Base-by-base conservation (phyloP, 2,329 filamentous ascomycete genomes). In the Clonostachys rhizophaga region DNA sequence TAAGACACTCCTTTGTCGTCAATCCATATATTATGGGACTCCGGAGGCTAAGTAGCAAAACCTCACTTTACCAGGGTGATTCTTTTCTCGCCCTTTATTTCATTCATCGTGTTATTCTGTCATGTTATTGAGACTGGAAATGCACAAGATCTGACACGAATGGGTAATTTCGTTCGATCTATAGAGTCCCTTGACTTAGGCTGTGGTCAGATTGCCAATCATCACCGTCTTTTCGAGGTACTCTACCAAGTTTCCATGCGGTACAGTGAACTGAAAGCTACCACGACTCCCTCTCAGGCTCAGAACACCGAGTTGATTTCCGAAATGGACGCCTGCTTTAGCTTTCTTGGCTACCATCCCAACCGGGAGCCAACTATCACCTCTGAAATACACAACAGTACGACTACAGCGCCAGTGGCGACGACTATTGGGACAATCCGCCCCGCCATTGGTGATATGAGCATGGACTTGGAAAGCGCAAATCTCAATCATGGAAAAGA, bases 81-180 rank as follows among this genome's bases (percentile, higher is more conserved):
- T 18, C 40, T 42, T 18, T 42, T 42, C 40, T 42, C 40, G 14
- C 57, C 56, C 0, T 60, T 59, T n/a, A 50, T 56, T 3, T 55
- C 55, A 2, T 59, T 58, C 37, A 58, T 53, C 5, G 51, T 59
- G 6, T 11, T 60, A 2, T 60, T 59, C 41, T 60, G 58, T 30
- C 54, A 58, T 41, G 49, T 54, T 17, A 54, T 58, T 39, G 66
- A 72, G 46, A 64, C 67, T 1, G 66, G 63, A 14, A 63, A 72
- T 7, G 40, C 12, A 5, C 5, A 42, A 14, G 40, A 42, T 18
- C 12, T 42, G 5, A 20, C 18, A 4, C 40, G n/a, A 14, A 42
- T 42, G 40, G 40, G 18, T 4, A 13, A 8, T 18, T 42, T 42
- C 20, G 40, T 42, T 12, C 4, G 17, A 12, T 42, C 40, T 5